Conservation (phyloP, 352 stramenopile genomes). For the Phytophthora capsici region DNA sequence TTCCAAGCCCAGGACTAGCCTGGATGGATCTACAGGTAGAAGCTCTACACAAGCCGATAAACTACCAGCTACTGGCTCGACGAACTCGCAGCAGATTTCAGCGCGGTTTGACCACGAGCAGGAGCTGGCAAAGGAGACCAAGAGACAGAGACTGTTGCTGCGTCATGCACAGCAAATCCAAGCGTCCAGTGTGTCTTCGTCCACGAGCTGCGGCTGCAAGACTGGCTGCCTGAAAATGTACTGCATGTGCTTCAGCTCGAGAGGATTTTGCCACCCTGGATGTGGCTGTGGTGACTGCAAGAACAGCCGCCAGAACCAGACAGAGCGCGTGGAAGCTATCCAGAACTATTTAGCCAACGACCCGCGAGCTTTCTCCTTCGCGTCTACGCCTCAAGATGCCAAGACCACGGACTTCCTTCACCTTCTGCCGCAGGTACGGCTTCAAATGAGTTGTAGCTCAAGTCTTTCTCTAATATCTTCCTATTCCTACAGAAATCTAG, state of each 20-base stretch:
- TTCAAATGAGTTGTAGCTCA: neutral
- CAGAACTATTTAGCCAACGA: slow-evolving; percentile 80
- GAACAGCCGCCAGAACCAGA: slow-evolving; percentile 61
- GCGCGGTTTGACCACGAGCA: slow-evolving; percentile 27
- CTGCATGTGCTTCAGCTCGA: slow-evolving; percentile 84
- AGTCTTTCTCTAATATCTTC: neutral
- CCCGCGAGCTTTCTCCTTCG: slow-evolving; percentile 77
- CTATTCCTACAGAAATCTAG: slow-evolving; percentile 58
- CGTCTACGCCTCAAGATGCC: slow-evolving; percentile 38
- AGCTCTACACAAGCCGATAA: slow-evolving; percentile 5
- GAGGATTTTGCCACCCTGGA: slow-evolving; percentile 77
- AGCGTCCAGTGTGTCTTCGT: slow-evolving; percentile 71
- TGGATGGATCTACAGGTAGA: slow-evolving; percentile 17
- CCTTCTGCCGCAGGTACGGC: slow-evolving; percentile 62
- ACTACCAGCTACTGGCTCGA: slow-evolving; percentile 5
- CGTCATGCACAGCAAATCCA: slow-evolving; percentile 78
- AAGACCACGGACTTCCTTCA: slow-evolving; percentile 64
- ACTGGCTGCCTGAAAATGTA: slow-evolving; percentile 90
- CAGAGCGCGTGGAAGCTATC: slow-evolving; percentile 79
- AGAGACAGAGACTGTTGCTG: slow-evolving; percentile 52
- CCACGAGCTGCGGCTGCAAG: slow-evolving; percentile 85
- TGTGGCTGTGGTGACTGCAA: slow-evolving; percentile 81
- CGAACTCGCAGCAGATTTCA: slow-evolving; percentile 23
- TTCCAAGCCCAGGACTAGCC: slow-evolving; percentile 15
- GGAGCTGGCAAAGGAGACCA: slow-evolving; percentile 47